A percentile compares a stretch with the other conserved stretches of the same genome.
These are phyloP conservation scores for Penicillium sp. DNA, from an alignment of 2,329 filamentous ascomycete genomes.

Conservation along the genomic window DNA sequence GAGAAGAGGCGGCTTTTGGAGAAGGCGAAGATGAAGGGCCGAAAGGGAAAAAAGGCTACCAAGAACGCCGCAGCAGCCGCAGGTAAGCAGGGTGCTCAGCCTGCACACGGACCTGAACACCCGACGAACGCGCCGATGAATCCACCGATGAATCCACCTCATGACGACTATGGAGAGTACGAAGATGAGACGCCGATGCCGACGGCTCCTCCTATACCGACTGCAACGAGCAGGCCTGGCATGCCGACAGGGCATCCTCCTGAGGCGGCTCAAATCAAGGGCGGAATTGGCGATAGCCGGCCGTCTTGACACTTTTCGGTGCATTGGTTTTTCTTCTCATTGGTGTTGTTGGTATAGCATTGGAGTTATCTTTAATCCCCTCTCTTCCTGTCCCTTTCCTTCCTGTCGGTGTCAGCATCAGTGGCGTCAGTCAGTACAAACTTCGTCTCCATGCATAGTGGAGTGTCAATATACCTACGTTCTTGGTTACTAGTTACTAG, in stretches of 20 bases:
- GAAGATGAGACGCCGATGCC: constrained; percentile 46
- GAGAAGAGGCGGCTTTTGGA: constrained; percentile 81
- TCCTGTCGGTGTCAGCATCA: background rate
- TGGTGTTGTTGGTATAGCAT: background rate
- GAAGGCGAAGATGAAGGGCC: constrained; percentile 89
- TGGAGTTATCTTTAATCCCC: constrained; percentile 4
- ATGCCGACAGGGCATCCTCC: background rate
- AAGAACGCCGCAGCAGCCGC: too few relatives aligned
- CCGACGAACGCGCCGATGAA: too few relatives aligned
- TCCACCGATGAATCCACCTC: constrained; percentile 37
- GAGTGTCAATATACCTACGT: too few relatives aligned
- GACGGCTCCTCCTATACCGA: constrained; percentile 46
- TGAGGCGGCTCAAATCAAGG: constrained; percentile 2
- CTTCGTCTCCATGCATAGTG: too few relatives aligned
- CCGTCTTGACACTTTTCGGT: constrained; percentile 24
- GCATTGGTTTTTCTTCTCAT: background rate
- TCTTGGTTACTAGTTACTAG: too few relatives aligned
- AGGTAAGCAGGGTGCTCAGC: constrained; percentile 44
- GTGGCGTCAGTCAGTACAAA: too few relatives aligned
- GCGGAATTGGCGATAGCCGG: constrained; percentile 14
- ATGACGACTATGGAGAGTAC: constrained; percentile 49
- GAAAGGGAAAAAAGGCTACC: constrained; percentile 79
- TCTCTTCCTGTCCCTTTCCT: background rate
- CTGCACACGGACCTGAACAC: constrained; percentile 36
- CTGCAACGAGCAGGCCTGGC: constrained; percentile 56